Evolutionary conservation across 257 asterid genomes (phyloP).

Genomic region (Solanum neorickii): DNA sequence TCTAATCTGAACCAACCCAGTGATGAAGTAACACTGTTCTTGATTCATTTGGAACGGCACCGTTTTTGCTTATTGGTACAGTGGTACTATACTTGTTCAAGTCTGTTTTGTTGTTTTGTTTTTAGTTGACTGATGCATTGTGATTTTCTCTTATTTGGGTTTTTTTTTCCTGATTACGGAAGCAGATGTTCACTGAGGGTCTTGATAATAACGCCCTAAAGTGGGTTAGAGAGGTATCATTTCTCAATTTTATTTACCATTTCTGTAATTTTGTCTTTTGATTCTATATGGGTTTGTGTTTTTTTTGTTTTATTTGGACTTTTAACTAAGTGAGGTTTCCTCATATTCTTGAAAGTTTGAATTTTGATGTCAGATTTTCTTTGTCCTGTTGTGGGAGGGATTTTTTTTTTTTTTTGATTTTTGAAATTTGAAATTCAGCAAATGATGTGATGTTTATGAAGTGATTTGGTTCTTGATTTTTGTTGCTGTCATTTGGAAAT

Average conservation of each 20-base stretch:
- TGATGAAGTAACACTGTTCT: neutral
- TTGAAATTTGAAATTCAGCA: neutral
- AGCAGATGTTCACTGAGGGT: conserved; percentile 39
- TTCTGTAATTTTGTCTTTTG: neutral
- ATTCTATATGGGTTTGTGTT: neutral
- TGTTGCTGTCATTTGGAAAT: neutral
- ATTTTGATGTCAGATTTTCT: neutral
- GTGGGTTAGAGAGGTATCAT: conserved; percentile 38
- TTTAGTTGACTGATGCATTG: neutral
- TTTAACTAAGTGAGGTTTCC: neutral
- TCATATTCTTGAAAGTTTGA: neutral
- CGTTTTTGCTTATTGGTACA: neutral
- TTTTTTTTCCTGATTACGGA: neutral
- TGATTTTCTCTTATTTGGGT: neutral
- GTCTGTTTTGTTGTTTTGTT: neutral
- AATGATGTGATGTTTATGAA: neutral
- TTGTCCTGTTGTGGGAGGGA: neutral
- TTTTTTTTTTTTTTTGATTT: neutral
- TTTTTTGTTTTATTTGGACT: neutral
- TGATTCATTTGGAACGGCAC: neutral
- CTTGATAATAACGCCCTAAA: conserved; percentile 38
- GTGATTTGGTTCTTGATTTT: neutral
- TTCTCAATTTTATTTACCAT: neutral
- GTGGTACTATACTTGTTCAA: neutral
- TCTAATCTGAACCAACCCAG: neutral